Evolutionary conservation across 805 yeast genomes (phyloP), one percentile per base, ranked within the genome.

Genomic region (Lipomyces oligophaga): DNA sequence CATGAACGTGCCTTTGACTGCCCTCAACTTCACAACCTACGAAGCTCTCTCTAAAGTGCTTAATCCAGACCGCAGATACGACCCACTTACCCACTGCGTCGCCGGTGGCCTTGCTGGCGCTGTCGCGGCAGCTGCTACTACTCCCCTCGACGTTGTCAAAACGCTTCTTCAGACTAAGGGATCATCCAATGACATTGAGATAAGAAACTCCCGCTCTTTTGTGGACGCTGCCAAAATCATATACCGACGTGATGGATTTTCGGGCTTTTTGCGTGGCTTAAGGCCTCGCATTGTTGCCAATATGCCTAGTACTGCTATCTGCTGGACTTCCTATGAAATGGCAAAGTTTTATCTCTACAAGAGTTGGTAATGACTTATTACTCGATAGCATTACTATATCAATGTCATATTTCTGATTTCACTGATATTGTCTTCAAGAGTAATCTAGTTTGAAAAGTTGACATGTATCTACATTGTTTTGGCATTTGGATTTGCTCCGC

Each of bases 271-370:
- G 60, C 75, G 95, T 58, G 98, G 98, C 16, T 72, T 87, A 60
- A 80, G 82, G 61, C 97, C 98, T 37, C 79, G 98, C 67, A 80
- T 93, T 45, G 80, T 90, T 26, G 84, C 93, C 57, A 88, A 88
- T 66, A 88, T 90, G 64, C 98, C 98, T 19, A 81, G 94, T 37
- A 90, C 97, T 6, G 97, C 97, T 18, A 88, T 90, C 52, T 81
- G 95, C 55, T 90, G 97, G 97, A 90, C 97, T 1, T 86, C 95
- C 22, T 90, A 90, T 67, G 98, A 90, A 66, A 85, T 89, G 90
- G 97, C 96, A 35, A 90, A 90, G 68, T 52, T 49, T 28, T 52
- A 52, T 27, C 21, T 52, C 6, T 38, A 43, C 40, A 47, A 43
- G 40, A 40, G 46, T 33, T 46, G 41, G 42, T 30, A 38, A 33